These are phyloP conservation scores for Globisporangium alternatum DNA, from an alignment of 352 stramenopile species.

Conservation along the genomic window DNA sequence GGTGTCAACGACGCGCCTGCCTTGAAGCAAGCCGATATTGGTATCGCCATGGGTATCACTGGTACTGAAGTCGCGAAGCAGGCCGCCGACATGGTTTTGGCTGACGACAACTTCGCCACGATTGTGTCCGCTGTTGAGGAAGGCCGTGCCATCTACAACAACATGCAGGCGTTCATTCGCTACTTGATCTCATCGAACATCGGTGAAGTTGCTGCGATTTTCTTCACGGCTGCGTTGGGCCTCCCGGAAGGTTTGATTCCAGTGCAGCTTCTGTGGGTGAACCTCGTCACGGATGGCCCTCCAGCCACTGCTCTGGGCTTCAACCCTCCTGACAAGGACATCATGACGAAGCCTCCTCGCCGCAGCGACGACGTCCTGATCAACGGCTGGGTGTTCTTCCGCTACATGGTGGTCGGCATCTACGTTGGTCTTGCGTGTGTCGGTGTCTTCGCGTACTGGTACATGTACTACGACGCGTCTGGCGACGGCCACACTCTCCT, in stretches of 20 bases:
- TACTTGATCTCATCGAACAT: conserved; percentile 99
- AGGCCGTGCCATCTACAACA: conserved; percentile 90
- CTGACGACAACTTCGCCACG: conserved; percentile 99
- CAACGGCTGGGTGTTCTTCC: conserved; percentile 96
- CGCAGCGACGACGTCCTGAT: conserved; percentile 97
- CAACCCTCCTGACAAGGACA: conserved; percentile 97
- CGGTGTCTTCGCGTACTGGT: conserved; percentile 93
- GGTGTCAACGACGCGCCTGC: conserved; percentile 99
- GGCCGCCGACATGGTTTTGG: conserved; percentile 97
- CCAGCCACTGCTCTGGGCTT: conserved; percentile 98
- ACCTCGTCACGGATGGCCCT: conserved; percentile 99
- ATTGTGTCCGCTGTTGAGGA: conserved; percentile 94
- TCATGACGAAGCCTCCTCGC: conserved; percentile 96
- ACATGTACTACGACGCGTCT: conserved; percentile 89
- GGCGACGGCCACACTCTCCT: conserved; percentile 91
- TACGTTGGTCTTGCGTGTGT: conserved; percentile 92
- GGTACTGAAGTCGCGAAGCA: conserved; percentile 98
- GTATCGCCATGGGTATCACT: conserved; percentile 98
- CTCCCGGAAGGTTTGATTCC: conserved; percentile 97
- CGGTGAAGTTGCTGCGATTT: conserved; percentile 98
- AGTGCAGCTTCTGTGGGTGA: conserved; percentile 99
- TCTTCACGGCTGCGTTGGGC: conserved; percentile 95
- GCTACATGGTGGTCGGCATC: conserved; percentile 96
- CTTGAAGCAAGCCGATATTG: conserved; percentile 97
- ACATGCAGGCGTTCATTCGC: conserved; percentile 99